phyloP scores from a whole-genome alignment of 495 filamentous ascomycete genomes.

The Penicillium herquei region DNA sequence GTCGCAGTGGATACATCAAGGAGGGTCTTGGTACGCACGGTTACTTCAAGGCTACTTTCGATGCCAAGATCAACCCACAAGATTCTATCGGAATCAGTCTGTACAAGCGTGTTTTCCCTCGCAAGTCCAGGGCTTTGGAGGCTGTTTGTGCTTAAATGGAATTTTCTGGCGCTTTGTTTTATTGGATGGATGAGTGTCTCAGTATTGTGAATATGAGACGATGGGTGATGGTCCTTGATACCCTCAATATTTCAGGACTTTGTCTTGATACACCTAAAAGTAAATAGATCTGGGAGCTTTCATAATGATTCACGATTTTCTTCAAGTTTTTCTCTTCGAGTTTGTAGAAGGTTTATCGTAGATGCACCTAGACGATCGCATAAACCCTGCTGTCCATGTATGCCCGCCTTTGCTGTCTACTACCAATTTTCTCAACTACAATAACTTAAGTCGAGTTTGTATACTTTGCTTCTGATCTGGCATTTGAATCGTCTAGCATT shows the following conservation, averaged over 20 bases:
- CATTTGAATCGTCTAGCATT: no score
- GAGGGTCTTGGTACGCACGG: constrained; percentile 94
- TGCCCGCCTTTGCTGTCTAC: no score
- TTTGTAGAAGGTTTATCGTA: not conserved
- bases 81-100: constrained; percentile 89
- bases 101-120: constrained; percentile 91
- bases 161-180: constrained; percentile 2
- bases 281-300: constrained; percentile 33
- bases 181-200: constrained; percentile 28
- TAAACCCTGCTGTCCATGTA: not conserved
- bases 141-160: constrained; percentile 26
- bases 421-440: no score
- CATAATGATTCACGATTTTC: constrained; percentile 38
- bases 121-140: constrained; percentile 58
- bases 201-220: constrained; percentile 26
- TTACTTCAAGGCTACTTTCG: constrained; percentile 98
- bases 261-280: constrained; percentile 28
- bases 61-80: constrained; percentile 90
- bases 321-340: constrained; percentile 5
- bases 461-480: no score
- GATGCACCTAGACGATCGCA: not conserved
- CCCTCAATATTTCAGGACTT: constrained; percentile 12
- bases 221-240: constrained; percentile 19
- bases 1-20: constrained; percentile 85
- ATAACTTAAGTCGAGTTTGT: no score